Percentiles rank a stretch among this genome's conserved stretches.
Conservation (phyloP, 1,139 yeast species). For the Geotrichum fermentans region DNA sequence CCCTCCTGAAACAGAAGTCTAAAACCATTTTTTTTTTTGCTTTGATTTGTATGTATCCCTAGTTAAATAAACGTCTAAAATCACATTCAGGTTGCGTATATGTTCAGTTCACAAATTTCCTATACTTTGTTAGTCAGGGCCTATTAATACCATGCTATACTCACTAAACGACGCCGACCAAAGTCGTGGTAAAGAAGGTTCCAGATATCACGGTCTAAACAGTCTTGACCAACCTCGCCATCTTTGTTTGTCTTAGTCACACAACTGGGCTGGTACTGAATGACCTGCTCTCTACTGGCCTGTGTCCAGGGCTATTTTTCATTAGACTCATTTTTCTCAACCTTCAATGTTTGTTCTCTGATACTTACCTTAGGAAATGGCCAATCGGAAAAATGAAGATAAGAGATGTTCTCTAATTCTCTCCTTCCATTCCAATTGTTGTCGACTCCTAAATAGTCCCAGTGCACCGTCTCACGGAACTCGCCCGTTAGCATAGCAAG, state of each 20-base stretch:
- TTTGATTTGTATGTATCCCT: neutral
- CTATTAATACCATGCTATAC: no score
- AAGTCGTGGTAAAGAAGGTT: constrained; percentile 27
- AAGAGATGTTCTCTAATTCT: constrained; percentile 4
- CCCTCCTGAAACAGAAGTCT: neutral
- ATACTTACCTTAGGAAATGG: constrained; percentile 23
- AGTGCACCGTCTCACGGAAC: constrained; percentile 32
- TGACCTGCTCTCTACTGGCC: constrained; percentile 11
- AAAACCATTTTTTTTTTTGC: neutral
- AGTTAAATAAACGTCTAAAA: neutral
- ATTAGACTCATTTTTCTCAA: no score
- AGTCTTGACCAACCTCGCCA: constrained; percentile 21
- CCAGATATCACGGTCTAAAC: constrained; percentile 30
- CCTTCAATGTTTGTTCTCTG: neutral
- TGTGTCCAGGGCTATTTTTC: constrained; percentile 17
- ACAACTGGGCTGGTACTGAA: constrained; percentile 16
- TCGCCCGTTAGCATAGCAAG: constrained; percentile 51
- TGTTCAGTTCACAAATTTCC: constrained; percentile 17
- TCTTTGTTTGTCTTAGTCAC: neutral
- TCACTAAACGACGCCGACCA: constrained; percentile 16
- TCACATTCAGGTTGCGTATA: neutral
- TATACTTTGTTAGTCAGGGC: neutral
- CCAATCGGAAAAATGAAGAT: constrained; percentile 24
- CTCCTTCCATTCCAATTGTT: constrained; percentile 6
- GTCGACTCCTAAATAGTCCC: constrained; percentile 19